Evolutionary conservation across 352 stramenopile genomes (phyloP), one percentile per base, ranked within the genome.

Genomic region (Pythium volutum): DNA sequence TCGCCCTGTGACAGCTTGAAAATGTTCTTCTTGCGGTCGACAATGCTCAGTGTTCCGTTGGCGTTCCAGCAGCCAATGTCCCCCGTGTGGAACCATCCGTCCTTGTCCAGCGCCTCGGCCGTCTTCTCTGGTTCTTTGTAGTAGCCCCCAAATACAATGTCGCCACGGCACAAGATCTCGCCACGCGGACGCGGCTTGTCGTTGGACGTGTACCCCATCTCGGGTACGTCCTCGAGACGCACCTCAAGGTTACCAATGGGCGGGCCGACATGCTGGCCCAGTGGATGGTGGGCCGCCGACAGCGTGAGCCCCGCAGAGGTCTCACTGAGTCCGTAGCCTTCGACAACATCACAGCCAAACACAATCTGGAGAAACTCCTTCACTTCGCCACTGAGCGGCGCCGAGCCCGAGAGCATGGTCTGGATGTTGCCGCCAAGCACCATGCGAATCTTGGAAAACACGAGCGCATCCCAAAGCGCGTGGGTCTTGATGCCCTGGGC

Each of bases 51-150:
- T 48, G 81, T 95, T 46, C 91, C 91, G 70, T 98, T 78, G 1
- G 80, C 68, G 67, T 98, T 98, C 75, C 98, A 97, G 18, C 78
- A 74, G 41, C 91, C 97, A 46, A 99, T 97, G 75, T 99, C 97
- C n/a, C 97, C 97, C 3, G 96, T 99, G 72, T 98, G 91, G 59
- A 99, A 97, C 87, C 90, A 99, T 14, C 95, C 96, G 20, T 93
- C 91, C 8, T 70, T 75, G 55, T 97, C 89, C 22, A 99, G 81
- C 2, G 81, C 88, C 62, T 98, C 88, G 8, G 73, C 71, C 0
- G 96, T 99, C 31, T 91, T 88, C 62, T 97, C 87, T 0, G 81
- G 74, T 62, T 98, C 89, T 59, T 98, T 98, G 81, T 97, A 98
- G 77, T 99, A 99, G 2, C 95, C 95, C 46, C 73, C 63, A 50